Percentiles rank a stretch among this genome's conserved stretches.
Evolutionary conservation across 1,139 yeast species (phyloP).

Genomic region (Candida tetrigidarum): DNA sequence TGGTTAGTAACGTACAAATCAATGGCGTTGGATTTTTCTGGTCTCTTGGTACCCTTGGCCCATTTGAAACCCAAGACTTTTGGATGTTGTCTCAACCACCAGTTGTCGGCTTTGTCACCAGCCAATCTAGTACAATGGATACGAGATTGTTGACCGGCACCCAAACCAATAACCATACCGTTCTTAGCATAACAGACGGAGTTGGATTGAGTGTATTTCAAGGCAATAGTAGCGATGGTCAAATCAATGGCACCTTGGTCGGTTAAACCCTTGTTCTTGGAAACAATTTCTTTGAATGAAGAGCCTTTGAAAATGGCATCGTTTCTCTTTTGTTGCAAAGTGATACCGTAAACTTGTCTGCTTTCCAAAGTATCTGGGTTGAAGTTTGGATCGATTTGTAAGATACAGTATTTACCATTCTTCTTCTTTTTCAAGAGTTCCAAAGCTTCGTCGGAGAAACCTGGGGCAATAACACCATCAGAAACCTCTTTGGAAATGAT

Average conservation of each 20-base stretch:
- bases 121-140: slow-evolving; percentile 99
- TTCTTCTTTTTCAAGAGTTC: slow-evolving; percentile 88
- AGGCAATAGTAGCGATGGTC: slow-evolving; percentile 95
- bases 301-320: slow-evolving; percentile 91
- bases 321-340: slow-evolving; percentile 95
- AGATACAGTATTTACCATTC: slow-evolving; percentile 95
- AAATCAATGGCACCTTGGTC: slow-evolving; percentile 93
- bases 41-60: slow-evolving; percentile 98
- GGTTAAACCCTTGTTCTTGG: slow-evolving; percentile 82
- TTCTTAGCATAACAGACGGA: slow-evolving; percentile 98
- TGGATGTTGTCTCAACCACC: slow-evolving; percentile 99
- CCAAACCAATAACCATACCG: slow-evolving; percentile 98
- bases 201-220: slow-evolving; percentile 97
- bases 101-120: slow-evolving; percentile 98
- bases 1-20: slow-evolving; percentile 91
- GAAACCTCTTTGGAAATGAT: slow-evolving; percentile 97
- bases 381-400: slow-evolving; percentile 95
- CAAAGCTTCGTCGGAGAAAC: slow-evolving; percentile 89
- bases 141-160: slow-evolving; percentile 99
- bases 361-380: slow-evolving; percentile 82
- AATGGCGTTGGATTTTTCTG: slow-evolving; percentile 97
- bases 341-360: slow-evolving; percentile 95
- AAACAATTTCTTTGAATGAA: slow-evolving; percentile 90
- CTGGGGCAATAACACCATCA: slow-evolving; percentile 99
- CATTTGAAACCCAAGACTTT: slow-evolving; percentile 89